Conservation (phyloP, 2,329 filamentous ascomycete species). For the Xylariaceae sp. region DNA sequence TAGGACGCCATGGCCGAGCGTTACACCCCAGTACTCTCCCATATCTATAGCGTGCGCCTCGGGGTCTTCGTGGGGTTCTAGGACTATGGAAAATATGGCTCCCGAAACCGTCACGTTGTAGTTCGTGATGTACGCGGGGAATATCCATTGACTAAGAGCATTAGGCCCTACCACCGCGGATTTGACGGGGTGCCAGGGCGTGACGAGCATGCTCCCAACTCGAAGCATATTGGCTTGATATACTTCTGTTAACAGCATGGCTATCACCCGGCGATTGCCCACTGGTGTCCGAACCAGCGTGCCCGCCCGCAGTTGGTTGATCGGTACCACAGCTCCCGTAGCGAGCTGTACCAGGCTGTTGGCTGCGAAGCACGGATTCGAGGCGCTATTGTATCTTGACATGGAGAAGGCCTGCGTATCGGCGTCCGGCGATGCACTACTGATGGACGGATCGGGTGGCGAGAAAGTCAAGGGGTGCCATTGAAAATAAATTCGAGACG, state of each 20-base stretch:
- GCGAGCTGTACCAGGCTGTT: conserved; percentile 43
- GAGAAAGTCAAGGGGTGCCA: neutral
- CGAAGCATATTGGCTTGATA: conserved; percentile 37
- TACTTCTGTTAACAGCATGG: conserved; percentile 47
- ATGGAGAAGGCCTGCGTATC: neutral
- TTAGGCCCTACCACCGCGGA: neutral
- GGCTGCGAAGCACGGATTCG: conserved; percentile 48
- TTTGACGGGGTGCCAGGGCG: conserved; percentile 55
- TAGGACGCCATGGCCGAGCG: conserved; percentile 52
- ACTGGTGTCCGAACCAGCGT: conserved; percentile 45
- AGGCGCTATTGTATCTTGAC: conserved; percentile 35
- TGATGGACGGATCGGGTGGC: neutral
- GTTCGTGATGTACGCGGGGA: conserved; percentile 38
- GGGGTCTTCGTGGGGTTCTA: conserved; percentile 40
- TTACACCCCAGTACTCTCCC: conserved; percentile 47
- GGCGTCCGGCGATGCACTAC: no score
- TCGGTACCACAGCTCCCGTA: conserved; percentile 34
- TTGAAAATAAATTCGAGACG: conserved; percentile 27
- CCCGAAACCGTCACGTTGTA: conserved; percentile 41
- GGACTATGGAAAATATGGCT: conserved; percentile 50
- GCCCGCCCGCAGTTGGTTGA: conserved; percentile 42
- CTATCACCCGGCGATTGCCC: conserved; percentile 44
- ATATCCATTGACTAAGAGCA: conserved; percentile 38
- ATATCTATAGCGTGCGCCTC: conserved; percentile 48
- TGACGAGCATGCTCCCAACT: conserved; percentile 45